phyloP scores from a whole-genome alignment of 2,329 filamentous ascomycete genomes.

The Aspergillus neoniger region DNA sequence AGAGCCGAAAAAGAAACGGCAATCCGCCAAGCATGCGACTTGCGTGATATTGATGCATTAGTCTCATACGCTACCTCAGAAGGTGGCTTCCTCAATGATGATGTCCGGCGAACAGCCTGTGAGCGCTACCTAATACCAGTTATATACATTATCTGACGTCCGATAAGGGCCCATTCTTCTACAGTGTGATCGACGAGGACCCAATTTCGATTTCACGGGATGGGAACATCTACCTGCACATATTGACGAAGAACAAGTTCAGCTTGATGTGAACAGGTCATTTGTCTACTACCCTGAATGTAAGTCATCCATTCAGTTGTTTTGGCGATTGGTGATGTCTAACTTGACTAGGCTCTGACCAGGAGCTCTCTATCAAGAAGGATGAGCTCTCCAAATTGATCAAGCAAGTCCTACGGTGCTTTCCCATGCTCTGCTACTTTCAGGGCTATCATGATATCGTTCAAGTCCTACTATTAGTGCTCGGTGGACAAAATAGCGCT shows the following conservation, averaged over 20 bases:
- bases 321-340: neutral
- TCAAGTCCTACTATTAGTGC: slow-evolving; percentile 87
- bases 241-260: slow-evolving; percentile 84
- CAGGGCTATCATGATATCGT: slow-evolving; percentile 99
- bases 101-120: slow-evolving; percentile 75
- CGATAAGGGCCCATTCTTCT: slow-evolving; percentile 53
- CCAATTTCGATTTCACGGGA: slow-evolving; percentile 25
- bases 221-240: slow-evolving; percentile 74
- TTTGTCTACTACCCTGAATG: slow-evolving; percentile 93
- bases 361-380: slow-evolving; percentile 71
- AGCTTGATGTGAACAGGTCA: slow-evolving; percentile 89
- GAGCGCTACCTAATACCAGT: slow-evolving; percentile 44
- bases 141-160: slow-evolving; percentile 17
- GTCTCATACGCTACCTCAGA: slow-evolving; percentile 61
- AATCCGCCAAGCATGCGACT: slow-evolving; percentile 63
- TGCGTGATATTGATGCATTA: slow-evolving; percentile 59
- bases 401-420: slow-evolving; percentile 72
- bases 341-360: slow-evolving; percentile 61
- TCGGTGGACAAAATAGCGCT: slow-evolving; percentile 64
- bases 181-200: slow-evolving; percentile 35
- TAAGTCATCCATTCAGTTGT: slow-evolving; percentile 45
- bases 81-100: slow-evolving; percentile 69
- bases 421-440: slow-evolving; percentile 90
- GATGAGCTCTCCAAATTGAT: slow-evolving; percentile 78
- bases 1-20: slow-evolving; percentile 44